Conservation (phyloP, 2,329 filamentous ascomycete species). For the Aspergillus quadrilineatus region DNA sequence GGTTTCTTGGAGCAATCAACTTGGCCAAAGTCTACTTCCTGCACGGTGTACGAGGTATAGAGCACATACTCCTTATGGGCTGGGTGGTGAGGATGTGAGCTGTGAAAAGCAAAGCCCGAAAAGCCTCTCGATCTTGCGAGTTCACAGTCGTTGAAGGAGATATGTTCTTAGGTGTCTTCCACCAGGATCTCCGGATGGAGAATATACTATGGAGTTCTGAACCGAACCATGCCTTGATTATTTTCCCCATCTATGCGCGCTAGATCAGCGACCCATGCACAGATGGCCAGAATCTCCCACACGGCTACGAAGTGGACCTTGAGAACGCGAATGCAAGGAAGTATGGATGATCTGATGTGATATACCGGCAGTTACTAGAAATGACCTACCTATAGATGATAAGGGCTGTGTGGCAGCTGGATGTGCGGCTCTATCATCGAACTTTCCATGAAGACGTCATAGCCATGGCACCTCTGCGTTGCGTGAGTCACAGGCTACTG, state of each 20-base stretch:
- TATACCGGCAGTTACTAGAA: too few species aligned
- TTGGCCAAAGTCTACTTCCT: constrained; percentile 28
- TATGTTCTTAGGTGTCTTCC: constrained; percentile 21
- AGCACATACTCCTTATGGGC: constrained; percentile 33
- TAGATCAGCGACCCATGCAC: constrained; percentile 3
- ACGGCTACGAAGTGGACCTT: neutral
- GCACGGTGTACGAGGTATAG: constrained; percentile 23
- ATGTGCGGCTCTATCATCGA: too few species aligned
- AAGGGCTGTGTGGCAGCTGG: too few species aligned
- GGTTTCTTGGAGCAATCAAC: constrained; percentile 29
- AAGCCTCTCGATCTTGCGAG: neutral
- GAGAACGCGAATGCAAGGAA: neutral
- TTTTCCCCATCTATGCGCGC: constrained; percentile 21
- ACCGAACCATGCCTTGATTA: constrained; percentile 17
- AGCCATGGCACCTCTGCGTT: too few species aligned
- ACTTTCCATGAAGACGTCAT: too few species aligned
- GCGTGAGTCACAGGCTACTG: too few species aligned
- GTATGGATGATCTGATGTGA: neutral
- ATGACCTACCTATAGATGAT: too few species aligned
- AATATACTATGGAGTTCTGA: constrained; percentile 29
- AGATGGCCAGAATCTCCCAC: neutral
- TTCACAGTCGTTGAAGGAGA: constrained; percentile 8
- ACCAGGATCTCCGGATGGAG: constrained; percentile 21
- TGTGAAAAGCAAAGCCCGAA: neutral
- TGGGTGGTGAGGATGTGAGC: constrained; percentile 22